Evolutionary conservation across 139 green algal genomes (phyloP).

Genomic region (Chlamydomonas incerta): DNA sequence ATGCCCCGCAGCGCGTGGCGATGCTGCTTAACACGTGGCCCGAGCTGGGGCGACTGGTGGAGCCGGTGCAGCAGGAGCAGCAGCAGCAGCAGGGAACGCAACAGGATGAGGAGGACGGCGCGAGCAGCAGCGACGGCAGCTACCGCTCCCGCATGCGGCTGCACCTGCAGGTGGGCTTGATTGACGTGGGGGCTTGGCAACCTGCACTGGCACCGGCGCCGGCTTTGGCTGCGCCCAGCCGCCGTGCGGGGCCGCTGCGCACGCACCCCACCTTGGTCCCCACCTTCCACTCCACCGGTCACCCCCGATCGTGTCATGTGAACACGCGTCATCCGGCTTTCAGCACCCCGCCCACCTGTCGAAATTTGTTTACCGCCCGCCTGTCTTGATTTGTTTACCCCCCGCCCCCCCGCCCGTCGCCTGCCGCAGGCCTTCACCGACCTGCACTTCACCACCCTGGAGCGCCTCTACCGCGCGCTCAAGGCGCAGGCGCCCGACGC

Average conservation of each 20-base stretch:
- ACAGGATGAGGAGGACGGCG: not conserved
- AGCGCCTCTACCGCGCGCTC: slow-evolving; percentile 25
- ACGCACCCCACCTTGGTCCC: too few species aligned
- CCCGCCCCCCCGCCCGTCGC: too few species aligned
- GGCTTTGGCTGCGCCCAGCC: too few species aligned
- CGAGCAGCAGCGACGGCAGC: not conserved
- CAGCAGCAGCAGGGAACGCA: not conserved
- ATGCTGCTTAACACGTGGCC: slow-evolving; percentile 27
- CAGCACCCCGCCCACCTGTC: too few species aligned
- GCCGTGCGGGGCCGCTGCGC: too few species aligned
- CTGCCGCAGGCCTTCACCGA: slow-evolving; percentile 2
- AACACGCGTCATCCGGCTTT: too few species aligned
- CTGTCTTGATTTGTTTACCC: too few species aligned
- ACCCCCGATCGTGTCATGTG: too few species aligned
- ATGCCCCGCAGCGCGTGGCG: not conserved
- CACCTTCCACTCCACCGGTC: too few species aligned
- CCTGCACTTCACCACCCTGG: slow-evolving; percentile 20
- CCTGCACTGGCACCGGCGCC: too few species aligned
- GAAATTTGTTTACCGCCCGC: too few species aligned
- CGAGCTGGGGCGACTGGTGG: slow-evolving; percentile 28
- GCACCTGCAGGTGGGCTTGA: not conserved
- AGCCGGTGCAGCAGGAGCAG: not conserved
- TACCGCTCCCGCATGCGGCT: not conserved
- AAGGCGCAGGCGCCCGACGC: slow-evolving; percentile 41
- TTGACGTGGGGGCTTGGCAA: too few species aligned